Conservation (phyloP, 2,329 filamentous ascomycete species). For the Spiromastix sp. region DNA sequence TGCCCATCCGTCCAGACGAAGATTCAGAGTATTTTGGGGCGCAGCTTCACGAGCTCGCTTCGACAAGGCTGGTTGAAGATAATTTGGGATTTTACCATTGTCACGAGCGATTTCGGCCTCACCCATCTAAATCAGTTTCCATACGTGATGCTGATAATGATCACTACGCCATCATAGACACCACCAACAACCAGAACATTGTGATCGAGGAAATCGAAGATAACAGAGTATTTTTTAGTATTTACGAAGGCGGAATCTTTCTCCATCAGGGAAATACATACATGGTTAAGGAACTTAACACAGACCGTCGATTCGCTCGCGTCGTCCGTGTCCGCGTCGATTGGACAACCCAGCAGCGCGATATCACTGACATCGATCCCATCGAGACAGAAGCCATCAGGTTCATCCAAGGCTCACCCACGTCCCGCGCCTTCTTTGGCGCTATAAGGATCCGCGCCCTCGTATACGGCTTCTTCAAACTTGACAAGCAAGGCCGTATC, state of each 20-base stretch:
- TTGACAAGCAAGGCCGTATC: conserved; percentile 76
- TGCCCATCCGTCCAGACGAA: conserved; percentile 72
- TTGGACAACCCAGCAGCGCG: conserved; percentile 87
- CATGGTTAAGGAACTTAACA: conserved; percentile 77
- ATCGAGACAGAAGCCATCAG: conserved; percentile 84
- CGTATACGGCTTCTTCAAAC: conserved; percentile 94
- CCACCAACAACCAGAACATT: conserved; percentile 64
- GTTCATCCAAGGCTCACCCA: conserved; percentile 48
- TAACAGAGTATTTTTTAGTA: conserved; percentile 84
- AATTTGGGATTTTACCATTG: conserved; percentile 79
- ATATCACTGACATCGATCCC: conserved; percentile 89
- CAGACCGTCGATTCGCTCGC: conserved; percentile 69
- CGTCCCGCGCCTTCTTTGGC: conserved; percentile 71
- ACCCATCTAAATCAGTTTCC: conserved; percentile 70
- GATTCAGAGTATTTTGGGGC: conserved; percentile 72
- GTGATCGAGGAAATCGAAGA: conserved; percentile 89
- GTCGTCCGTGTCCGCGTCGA: conserved; percentile 86
- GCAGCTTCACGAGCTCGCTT: conserved; percentile 59
- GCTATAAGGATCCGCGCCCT: conserved; percentile 75
- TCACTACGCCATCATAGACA: conserved; percentile 90
- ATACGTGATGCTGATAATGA: conserved; percentile 84
- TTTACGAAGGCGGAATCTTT: conserved; percentile 96
- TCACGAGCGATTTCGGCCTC: conserved; percentile 75
- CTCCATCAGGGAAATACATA: conserved; percentile 92
- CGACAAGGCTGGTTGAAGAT: conserved; percentile 64